Evolutionary conservation across 768 basidiomycete genomes (phyloP), one percentile per base, ranked within the genome.

Genomic region (Pisolithus microcarpus): DNA sequence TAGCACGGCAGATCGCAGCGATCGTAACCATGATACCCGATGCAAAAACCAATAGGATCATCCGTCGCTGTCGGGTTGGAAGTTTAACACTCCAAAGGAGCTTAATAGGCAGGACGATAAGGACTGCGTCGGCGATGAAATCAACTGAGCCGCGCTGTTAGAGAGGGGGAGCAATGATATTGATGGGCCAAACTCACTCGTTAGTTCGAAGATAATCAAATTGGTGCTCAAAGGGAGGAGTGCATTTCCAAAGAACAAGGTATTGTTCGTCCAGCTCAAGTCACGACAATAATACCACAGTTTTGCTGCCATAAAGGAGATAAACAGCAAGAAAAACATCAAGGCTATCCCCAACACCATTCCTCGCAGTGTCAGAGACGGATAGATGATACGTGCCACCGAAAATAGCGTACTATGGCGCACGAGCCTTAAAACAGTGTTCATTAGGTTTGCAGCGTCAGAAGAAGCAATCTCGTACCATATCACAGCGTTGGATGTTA

Each of bases 341-440:
- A 38, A 38, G 15, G 51, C 47, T 4, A 48, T 31, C 9, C 30
- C 30, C 19, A 54, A 15, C 43, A 55, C 53, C 46, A 21, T 40
- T 39, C 49, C 45, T 30, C 49, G 53, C 15, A 38, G 38, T 7
- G 38, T 56, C 21, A 31, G 58, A 13, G 52, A 38, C 18, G 55
- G 53, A 7, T 44, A 40, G 23, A 40, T 43, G 39, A 60, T 49
- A 21, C 39, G 56, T 10, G 49, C n/a, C 13, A 58, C 53, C 0
- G 58, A 58, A 13, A 51, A 31, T 23, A 63, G 24, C 23, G 56
- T 36, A 31, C 58, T 56, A 40, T 52, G 52, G 45, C 58, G 55
- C 23, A 38, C 50, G 5, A 40, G 46, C 58, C 58, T 63, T 43
- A 2, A 10, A 18, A 18, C 23, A 11, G 8, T 21, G 39, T 4